These are phyloP conservation scores for Cyberlindnera maclurae DNA, from an alignment of 805 yeast species.

Conservation along the genomic window DNA sequence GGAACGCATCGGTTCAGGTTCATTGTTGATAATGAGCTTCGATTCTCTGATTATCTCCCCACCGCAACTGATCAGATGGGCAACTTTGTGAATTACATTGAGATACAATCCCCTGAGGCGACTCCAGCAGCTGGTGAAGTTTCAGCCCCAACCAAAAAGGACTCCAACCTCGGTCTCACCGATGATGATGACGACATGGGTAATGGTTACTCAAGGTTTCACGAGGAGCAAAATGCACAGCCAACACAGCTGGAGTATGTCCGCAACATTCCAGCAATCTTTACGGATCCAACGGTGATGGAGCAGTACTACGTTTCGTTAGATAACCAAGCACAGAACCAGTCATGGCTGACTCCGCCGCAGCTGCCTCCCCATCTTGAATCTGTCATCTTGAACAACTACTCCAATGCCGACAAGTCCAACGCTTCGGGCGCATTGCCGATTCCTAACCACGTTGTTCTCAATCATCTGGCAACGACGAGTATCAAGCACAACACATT, in stretches of 20 bases:
- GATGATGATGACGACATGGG: slow-evolving; percentile 80
- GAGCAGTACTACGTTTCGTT: slow-evolving; percentile 75
- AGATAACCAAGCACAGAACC: slow-evolving; percentile 56
- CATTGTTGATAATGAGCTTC: slow-evolving; percentile 87
- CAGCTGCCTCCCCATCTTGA: slow-evolving; percentile 96
- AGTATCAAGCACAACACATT: slow-evolving; percentile 88
- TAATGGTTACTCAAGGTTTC: slow-evolving; percentile 69
- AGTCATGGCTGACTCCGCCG: slow-evolving; percentile 77
- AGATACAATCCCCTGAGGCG: slow-evolving; percentile 39
- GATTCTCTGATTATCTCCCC: slow-evolving; percentile 84
- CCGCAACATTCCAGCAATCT: slow-evolving; percentile 72
- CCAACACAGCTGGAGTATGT: slow-evolving; percentile 36
- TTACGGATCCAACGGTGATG: slow-evolving; percentile 82
- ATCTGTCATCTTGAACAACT: slow-evolving; percentile 81
- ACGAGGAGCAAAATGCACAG: slow-evolving; percentile 42
- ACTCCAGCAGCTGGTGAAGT: slow-evolving; percentile 22
- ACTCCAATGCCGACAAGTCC: slow-evolving; percentile 51
- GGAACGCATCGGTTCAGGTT: slow-evolving; percentile 93
- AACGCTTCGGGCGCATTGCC: slow-evolving; percentile 86
- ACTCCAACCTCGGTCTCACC: slow-evolving; percentile 57
- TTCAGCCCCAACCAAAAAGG: slow-evolving; percentile 25
- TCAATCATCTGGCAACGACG: slow-evolving; percentile 93
- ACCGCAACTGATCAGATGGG: slow-evolving; percentile 98
- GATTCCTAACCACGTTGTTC: slow-evolving; percentile 90
- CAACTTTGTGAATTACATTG: slow-evolving; percentile 86